Conservation (phyloP, 2,329 filamentous ascomycete genomes). For the Cladosporium sp. region DNA sequence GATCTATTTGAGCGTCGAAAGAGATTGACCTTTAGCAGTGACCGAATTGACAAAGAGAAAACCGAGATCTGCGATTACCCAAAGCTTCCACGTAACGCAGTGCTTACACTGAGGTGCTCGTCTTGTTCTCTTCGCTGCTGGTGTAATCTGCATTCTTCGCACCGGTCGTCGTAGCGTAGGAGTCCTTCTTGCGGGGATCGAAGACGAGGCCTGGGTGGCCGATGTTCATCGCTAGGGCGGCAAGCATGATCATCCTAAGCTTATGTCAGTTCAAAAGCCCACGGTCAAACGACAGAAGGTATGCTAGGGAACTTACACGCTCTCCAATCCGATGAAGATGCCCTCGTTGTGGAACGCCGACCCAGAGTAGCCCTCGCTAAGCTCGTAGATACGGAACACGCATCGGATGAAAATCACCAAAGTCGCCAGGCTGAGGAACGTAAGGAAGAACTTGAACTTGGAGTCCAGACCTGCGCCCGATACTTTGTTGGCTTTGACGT, state of each 20-base stretch:
- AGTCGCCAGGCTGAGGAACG: constrained; percentile 49
- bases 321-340: constrained; percentile 24
- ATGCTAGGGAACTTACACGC: constrained; percentile 15
- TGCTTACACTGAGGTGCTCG: neutral
- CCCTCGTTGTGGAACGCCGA: constrained; percentile 32
- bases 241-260: constrained; percentile 7
- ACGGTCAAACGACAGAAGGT: neutral
- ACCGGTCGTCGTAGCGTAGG: neutral
- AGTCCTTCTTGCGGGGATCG: neutral
- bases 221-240: constrained; percentile 1
- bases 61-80: too few relatives aligned
- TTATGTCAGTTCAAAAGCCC: neutral
- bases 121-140: constrained; percentile 4
- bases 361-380: constrained; percentile 56
- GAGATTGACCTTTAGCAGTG: neutral
- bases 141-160: neutral
- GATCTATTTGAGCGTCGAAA: neutral
- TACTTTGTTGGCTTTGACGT: neutral
- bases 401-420: constrained; percentile 57
- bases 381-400: constrained; percentile 58
- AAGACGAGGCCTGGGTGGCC: constrained; percentile 9
- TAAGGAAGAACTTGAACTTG: constrained; percentile 49
- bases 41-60: neutral
- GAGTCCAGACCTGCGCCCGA: constrained; percentile 10
- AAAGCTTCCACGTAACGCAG: too few relatives aligned